Percentiles rank a stretch among this genome's conserved stretches.
Conservation (phyloP, 2,329 filamentous ascomycete genomes). For the Talaromyces sp. region DNA sequence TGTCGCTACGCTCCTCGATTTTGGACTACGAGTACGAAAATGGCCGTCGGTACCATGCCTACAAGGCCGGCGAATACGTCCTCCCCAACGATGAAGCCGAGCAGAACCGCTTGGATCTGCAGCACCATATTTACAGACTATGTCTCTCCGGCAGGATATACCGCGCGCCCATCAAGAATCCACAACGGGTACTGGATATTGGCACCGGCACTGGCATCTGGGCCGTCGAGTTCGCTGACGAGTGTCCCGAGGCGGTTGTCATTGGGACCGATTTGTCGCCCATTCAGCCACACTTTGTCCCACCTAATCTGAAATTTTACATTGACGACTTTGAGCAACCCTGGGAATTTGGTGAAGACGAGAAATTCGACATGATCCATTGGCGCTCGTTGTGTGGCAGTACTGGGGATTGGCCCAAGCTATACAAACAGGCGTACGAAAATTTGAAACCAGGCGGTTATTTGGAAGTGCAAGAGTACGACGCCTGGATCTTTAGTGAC, state of each 20-base stretch:
- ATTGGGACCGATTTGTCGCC: slow-evolving; percentile 17
- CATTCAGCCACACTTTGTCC: slow-evolving; percentile 16
- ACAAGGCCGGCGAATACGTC: slow-evolving; percentile 7
- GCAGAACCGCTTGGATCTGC: slow-evolving; percentile 26
- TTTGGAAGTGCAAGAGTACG: slow-evolving; percentile 24
- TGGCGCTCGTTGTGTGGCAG: slow-evolving; percentile 22
- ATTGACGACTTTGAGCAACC: slow-evolving; percentile 25
- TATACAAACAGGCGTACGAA: slow-evolving; percentile 20
- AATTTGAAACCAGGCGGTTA: slow-evolving; percentile 24
- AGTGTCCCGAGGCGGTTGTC: slow-evolving; percentile 9
- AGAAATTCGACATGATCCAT: slow-evolving; percentile 24
- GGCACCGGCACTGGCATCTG: slow-evolving; percentile 8
- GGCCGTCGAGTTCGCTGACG: slow-evolving; percentile 10
- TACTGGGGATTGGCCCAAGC: slow-evolving; percentile 21
- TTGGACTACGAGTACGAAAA: slow-evolving; percentile 19
- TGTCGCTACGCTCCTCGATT: slow-evolving; percentile 12
- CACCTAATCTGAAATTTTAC: slow-evolving; percentile 10
- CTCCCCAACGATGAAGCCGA: slow-evolving; percentile 30
- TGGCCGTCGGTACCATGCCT: slow-evolving; percentile 8
- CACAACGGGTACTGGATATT: slow-evolving; percentile 4
- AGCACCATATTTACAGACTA: slow-evolving; percentile 21
- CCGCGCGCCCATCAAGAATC: slow-evolving; percentile 13
- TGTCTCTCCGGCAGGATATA: slow-evolving; percentile 13
- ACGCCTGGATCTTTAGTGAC: slow-evolving; percentile 8
- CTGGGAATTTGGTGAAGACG: slow-evolving; percentile 19